Conservation (phyloP, 2,329 filamentous ascomycete species). For the Ophiostoma angusticollis region DNA sequence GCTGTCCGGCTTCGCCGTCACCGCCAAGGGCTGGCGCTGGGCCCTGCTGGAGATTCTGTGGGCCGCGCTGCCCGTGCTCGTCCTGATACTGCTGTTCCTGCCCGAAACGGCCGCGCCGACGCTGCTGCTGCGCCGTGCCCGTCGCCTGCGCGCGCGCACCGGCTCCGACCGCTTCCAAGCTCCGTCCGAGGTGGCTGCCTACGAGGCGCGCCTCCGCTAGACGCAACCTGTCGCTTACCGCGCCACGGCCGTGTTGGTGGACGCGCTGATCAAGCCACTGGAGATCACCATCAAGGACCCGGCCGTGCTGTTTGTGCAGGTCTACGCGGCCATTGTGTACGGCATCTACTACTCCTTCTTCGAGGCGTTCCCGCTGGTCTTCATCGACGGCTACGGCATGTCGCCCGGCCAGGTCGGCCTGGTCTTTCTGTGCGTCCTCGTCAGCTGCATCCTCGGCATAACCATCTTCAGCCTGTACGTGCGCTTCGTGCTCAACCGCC, state of each 20-base stretch:
- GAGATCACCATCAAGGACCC: conserved; percentile 45
- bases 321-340: conserved; percentile 50
- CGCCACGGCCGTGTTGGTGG: conserved; percentile 30
- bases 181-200: conserved; percentile 44
- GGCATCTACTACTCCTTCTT: conserved; percentile 52
- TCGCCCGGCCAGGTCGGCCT: conserved; percentile 43
- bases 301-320: conserved; percentile 46
- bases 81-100: conserved; percentile 24
- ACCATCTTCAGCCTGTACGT: conserved; percentile 38
- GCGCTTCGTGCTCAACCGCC: conserved; percentile 36
- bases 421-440: conserved; percentile 46
- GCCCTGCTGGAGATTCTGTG: conserved; percentile 22
- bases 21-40: conserved; percentile 24
- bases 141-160: conserved; percentile 37
- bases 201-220: conserved; percentile 26
- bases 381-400: conserved; percentile 46
- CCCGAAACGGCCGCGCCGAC: conserved; percentile 26
- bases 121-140: conserved; percentile 43
- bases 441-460: conserved; percentile 42
- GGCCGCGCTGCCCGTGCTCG: conserved; percentile 29
- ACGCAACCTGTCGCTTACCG: too few species aligned
- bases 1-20: conserved; percentile 21
- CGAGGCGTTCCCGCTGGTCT: conserved; percentile 54
- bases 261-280: conserved; percentile 46
- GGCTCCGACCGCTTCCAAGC: conserved; percentile 44